Evolutionary conservation across 2,329 filamentous ascomycete genomes (phyloP), one percentile per base, ranked within the genome.

Genomic region (Aspergillus bombycis): DNA sequence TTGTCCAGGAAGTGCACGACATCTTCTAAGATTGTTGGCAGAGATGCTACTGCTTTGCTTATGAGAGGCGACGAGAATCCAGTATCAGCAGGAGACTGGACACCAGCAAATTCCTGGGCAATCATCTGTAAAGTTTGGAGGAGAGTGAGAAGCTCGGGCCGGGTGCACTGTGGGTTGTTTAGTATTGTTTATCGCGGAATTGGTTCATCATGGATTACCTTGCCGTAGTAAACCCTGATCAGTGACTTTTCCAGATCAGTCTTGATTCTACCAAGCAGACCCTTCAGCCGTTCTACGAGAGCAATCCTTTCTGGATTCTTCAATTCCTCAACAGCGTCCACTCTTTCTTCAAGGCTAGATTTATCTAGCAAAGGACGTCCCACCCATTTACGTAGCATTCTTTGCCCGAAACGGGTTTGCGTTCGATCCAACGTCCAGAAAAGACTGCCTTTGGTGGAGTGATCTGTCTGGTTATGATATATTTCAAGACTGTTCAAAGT

Each of bases 401-500:
- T 86, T 67, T 93, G 92, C 1, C 95, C 95, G 72, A 96, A 96
- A 14, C 91, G 89, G 0, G 95, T 99, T 68, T 90, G 86, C 0
- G 95, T 98, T 71, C 95, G 93, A 79, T 99, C 92, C 48, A 99
- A 84, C 0, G 93, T 92, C 95, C 95, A 99, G 77, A 98, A 94
- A 5, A 99, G 83, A 75, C 94, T 97, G 3, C 95, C 95, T 71
- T 91, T 94, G 63, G 91, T 88, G 0, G 88, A 86, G 71, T 94
- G 87, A 73, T 98, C 94, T 0, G 94, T 98, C 71, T 93, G 89
- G 69, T 99, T 99, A 65, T 94, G 91, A 74, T 97, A 99, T 2
- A 99, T 93, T 75, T 99, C 95, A 14, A 99, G 85, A 71, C 93
- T 97, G 56, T 93, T 94, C 43, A 99, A 81, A 0, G 94, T 97